A percentile compares a stretch with the other conserved stretches of the same genome.
Conservation (phyloP, 352 stramenopile species). For the Pythium brachiatum region DNA sequence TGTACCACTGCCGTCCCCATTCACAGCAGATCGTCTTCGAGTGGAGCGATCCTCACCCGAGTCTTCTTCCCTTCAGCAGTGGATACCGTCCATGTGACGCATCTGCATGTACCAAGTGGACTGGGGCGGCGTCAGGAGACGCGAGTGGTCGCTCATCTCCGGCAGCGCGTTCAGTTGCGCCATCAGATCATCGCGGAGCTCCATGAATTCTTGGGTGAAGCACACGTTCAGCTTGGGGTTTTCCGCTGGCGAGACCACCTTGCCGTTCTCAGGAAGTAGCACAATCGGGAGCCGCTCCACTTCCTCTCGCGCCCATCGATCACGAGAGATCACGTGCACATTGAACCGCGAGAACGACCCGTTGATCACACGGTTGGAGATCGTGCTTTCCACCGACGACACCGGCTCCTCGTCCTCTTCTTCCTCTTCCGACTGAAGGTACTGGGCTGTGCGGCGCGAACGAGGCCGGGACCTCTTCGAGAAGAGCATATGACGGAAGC, state of each 20-base stretch:
- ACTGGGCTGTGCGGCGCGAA: constrained; percentile 44
- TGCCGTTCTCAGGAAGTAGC: constrained; percentile 63
- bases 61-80: constrained; percentile 34
- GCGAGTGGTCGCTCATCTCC: constrained; percentile 31
- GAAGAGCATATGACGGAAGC: constrained; percentile 63
- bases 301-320: constrained; percentile 70
- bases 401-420: constrained; percentile 70
- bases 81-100: constrained; percentile 63
- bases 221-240: constrained; percentile 77
- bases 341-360: constrained; percentile 73
- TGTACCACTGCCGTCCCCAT: neutral
- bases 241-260: constrained; percentile 62
- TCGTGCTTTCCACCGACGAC: constrained; percentile 70
- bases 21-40: neutral
- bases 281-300: constrained; percentile 68
- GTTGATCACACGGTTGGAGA: constrained; percentile 81
- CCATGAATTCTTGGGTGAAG: constrained; percentile 61
- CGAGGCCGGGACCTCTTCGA: constrained; percentile 29
- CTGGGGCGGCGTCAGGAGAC: constrained; percentile 68
- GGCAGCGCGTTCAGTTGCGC: constrained; percentile 34
- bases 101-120: constrained; percentile 86
- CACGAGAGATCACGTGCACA: constrained; percentile 70
- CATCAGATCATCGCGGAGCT: constrained; percentile 60
- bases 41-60: neutral
- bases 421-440: constrained; percentile 41